Percentiles rank a stretch among this genome's conserved stretches.
These are phyloP conservation scores for Salvia rosmarinus DNA, from an alignment of 257 asterid genomes.

Conservation along the genomic window DNA sequence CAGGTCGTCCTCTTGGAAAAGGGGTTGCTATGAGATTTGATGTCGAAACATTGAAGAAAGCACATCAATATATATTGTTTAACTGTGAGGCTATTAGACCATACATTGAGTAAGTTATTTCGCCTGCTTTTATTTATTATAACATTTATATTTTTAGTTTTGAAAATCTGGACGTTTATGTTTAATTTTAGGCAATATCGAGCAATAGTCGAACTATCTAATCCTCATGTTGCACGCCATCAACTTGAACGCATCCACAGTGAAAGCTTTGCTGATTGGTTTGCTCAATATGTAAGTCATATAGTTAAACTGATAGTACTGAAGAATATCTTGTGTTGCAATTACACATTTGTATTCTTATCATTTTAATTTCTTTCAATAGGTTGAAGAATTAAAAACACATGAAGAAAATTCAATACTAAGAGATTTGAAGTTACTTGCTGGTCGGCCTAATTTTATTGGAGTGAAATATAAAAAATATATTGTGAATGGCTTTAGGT, in stretches of 20 bases:
- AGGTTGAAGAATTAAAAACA: background rate
- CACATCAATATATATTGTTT: no score
- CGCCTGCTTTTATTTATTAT: no score
- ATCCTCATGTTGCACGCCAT: constrained; percentile 5
- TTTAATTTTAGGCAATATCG: background rate
- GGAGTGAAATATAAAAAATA: background rate
- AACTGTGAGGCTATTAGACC: background rate
- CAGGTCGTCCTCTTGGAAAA: background rate
- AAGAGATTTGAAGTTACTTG: constrained; percentile 1
- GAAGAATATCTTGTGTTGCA: background rate
- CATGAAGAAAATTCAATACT: background rate
- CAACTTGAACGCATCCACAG: constrained; percentile 5
- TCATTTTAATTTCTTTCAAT: background rate
- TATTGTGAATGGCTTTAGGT: background rate
- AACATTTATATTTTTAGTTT: no score
- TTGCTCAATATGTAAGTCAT: constrained; percentile 9
- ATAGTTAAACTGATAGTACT: background rate
- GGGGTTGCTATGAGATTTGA: background rate
- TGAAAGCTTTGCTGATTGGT: constrained; percentile 14
- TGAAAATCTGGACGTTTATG: background rate
- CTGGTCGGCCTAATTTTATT: background rate
- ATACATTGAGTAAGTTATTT: background rate
- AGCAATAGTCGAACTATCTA: background rate
- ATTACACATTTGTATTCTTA: background rate
- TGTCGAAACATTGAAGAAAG: background rate